Evolutionary conservation across 2,329 filamentous ascomycete genomes (phyloP), one percentile per base, ranked within the genome.

Genomic region (Alternaria solani): DNA sequence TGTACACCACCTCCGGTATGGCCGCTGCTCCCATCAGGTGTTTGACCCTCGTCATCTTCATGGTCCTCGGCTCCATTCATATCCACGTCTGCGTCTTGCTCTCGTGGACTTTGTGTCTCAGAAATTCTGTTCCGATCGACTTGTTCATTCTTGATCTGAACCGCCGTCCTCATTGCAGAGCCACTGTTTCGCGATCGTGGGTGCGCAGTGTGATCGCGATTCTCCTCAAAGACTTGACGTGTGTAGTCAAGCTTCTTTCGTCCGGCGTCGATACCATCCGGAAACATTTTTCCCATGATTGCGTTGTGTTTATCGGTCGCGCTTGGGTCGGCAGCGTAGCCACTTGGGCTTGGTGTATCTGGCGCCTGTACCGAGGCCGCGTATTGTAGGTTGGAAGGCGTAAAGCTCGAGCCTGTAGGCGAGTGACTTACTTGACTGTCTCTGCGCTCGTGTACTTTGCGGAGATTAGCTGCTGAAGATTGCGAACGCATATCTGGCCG

Each of bases 401-500:
- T 76, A 46, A 62, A 69, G 39, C 20, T 42, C 39, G 39, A 42
- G 7, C 61, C 57, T 9, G 67, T 65, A 5, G 71, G 71, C 12
- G 62, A 62, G 12, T 63, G 66, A 28, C 67, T 68, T 41, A 68
- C 61, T 26, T 77, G 74, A 14, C 64, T 65, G 41, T 84, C 82
- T 55, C 83, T 84, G 58, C 81, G 79, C 25, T 82, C 81, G 65
- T 84, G 82, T 4, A 84, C 82, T 63, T 84, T 84, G 39, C 82
- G 78, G 14, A 84, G 68, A 59, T 84, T 84, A 48, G 82, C 82
- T n/a, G 82, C 82, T 12, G 81, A 83, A 62, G 80, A 82, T n/a
- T 84, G 81, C 30, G 80, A 82, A 11, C 83, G 80, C 81, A 83
- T 84, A 58, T 85, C 83, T 5, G 83, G 82, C 11, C 81, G 72